A percentile compares a stretch with the other conserved stretches of the same genome.
Evolutionary conservation across 2,329 filamentous ascomycete species (phyloP).

Genomic region (Leptographium lundbergii): DNA sequence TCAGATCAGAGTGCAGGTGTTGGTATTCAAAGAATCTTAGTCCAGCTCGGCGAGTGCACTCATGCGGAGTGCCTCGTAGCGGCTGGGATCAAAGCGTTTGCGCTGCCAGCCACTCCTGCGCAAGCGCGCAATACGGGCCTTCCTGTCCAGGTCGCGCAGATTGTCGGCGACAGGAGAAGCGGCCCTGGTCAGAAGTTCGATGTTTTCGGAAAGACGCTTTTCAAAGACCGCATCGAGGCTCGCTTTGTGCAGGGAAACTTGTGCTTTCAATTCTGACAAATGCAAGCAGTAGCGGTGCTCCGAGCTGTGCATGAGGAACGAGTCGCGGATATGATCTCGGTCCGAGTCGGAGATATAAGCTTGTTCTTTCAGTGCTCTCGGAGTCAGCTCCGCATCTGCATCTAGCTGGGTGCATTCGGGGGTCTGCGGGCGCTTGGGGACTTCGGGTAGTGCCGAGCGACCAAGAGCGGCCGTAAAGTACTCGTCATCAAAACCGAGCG

Average conservation of each 20-base stretch:
- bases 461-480: conserved; percentile 17
- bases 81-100: conserved; percentile 38
- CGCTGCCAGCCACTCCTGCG: conserved; percentile 42
- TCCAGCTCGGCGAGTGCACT: conserved; percentile 37
- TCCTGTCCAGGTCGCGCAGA: conserved; percentile 27
- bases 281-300: conserved; percentile 37
- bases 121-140: conserved; percentile 40
- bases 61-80: conserved; percentile 41
- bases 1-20: neutral
- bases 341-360: neutral
- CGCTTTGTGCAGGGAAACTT: conserved; percentile 35
- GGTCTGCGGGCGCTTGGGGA: conserved; percentile 11
- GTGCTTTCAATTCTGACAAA: conserved; percentile 32
- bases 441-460: conserved; percentile 16
- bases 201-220: conserved; percentile 10
- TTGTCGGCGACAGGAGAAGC: conserved; percentile 20
- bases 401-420: conserved; percentile 4
- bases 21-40: conserved; percentile 9
- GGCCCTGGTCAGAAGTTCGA: conserved; percentile 4
- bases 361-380: conserved; percentile 3
- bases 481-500: conserved; percentile 40
- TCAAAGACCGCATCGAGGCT: conserved; percentile 30
- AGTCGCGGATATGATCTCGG: conserved; percentile 8
- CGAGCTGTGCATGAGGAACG: conserved; percentile 28
- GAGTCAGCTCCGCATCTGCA: conserved; percentile 7